phyloP scores from a whole-genome alignment of 495 filamentous ascomycete genomes.

The Articulospora tetracladia region DNA sequence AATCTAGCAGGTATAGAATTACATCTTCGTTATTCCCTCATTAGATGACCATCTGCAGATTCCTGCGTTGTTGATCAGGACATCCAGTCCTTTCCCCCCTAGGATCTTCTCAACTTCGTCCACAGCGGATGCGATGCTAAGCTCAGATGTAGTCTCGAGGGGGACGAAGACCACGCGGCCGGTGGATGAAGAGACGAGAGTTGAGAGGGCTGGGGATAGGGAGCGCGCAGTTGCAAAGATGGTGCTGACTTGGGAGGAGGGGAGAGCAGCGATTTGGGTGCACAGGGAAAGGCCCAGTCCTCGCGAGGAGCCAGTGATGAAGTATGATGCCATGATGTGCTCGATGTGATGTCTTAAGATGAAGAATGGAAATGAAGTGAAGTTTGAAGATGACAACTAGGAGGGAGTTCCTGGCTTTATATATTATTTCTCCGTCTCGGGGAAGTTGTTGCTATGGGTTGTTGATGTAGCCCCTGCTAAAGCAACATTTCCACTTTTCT shows the following conservation, averaged over 20 bases:
- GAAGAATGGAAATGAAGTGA: too few relatives aligned
- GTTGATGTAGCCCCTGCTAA: too few relatives aligned
- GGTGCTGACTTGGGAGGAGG: constrained; percentile 26
- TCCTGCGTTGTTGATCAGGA: constrained; percentile 40
- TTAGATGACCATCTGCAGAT: constrained; percentile 19
- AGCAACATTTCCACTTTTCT: too few relatives aligned
- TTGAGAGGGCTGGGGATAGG: constrained; percentile 28
- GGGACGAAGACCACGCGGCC: constrained; percentile 29
- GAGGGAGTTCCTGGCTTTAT: too few relatives aligned
- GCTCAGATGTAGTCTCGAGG: constrained; percentile 29
- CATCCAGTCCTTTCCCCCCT: constrained; percentile 33
- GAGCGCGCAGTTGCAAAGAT: constrained; percentile 37
- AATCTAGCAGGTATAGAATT: neutral
- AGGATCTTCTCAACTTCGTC: constrained; percentile 26
- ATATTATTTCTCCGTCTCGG: too few relatives aligned
- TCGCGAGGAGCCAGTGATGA: constrained; percentile 38
- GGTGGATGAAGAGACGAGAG: constrained; percentile 22
- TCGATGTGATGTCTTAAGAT: too few relatives aligned
- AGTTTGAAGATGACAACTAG: neutral
- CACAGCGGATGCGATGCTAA: constrained; percentile 28
- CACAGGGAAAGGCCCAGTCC: constrained; percentile 39
- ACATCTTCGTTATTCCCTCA: constrained; percentile 5
- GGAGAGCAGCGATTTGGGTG: constrained; percentile 28
- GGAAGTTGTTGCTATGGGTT: too few relatives aligned
- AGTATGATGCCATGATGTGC: constrained; percentile 20